These are phyloP conservation scores for Penicillium olsonii DNA, from an alignment of 2,329 filamentous ascomycete genomes.

Conservation along the genomic window DNA sequence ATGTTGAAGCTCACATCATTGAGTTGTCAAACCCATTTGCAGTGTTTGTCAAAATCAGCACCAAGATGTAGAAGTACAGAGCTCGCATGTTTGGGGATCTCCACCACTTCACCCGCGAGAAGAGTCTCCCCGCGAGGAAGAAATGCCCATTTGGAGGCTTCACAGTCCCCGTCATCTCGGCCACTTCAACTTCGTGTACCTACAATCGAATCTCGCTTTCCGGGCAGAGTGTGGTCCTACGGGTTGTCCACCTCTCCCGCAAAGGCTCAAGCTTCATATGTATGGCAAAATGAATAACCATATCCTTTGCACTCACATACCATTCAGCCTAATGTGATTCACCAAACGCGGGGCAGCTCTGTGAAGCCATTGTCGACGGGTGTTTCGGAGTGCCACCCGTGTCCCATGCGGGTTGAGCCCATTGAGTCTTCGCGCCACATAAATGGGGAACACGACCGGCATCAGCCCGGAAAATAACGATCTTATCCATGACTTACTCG, in stretches of 20 bases:
- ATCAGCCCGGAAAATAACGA: background rate
- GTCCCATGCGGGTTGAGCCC: background rate
- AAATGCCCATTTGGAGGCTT: constrained; percentile 14
- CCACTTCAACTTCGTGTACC: too few relatives aligned
- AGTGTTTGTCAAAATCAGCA: constrained; percentile 23
- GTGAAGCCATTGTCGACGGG: background rate
- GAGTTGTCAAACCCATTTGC: constrained; percentile 55
- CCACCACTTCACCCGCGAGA: constrained; percentile 27
- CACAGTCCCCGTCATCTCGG: background rate
- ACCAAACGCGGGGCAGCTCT: background rate
- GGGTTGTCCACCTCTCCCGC: too few relatives aligned
- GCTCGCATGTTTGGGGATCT: constrained; percentile 25
- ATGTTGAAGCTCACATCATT: constrained; percentile 40
- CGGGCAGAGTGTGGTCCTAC: too few relatives aligned
- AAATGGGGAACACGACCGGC: background rate
- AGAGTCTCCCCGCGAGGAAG: constrained; percentile 20
- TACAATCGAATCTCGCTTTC: too few relatives aligned
- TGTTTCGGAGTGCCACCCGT: background rate
- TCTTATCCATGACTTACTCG: background rate
- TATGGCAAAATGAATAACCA: too few relatives aligned
- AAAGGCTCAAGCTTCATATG: too few relatives aligned
- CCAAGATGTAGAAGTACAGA: constrained; percentile 24
- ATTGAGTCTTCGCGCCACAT: constrained; percentile 3
- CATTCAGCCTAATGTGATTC: constrained; percentile 1
- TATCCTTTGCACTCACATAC: background rate